Evolutionary conservation across 176 grass and related monocot genomes (phyloP).

Genomic region (Rhynchospora pubera): DNA sequence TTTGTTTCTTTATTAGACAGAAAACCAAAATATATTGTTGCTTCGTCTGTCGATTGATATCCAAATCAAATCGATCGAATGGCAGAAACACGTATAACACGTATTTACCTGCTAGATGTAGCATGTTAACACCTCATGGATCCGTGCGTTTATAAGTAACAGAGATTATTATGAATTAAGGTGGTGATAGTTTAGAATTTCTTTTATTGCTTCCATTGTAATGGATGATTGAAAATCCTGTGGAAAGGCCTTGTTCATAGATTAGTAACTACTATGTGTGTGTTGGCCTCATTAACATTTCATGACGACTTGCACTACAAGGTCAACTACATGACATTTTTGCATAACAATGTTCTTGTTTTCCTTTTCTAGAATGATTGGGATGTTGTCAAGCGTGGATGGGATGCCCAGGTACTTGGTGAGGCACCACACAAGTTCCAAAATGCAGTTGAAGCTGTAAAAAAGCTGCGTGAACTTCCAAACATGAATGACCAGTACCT

Average conservation of each 20-base stretch:
- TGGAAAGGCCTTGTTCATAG: neutral
- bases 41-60: too few species aligned
- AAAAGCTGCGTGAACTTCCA: slow-evolving; percentile 61
- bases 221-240: neutral
- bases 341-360: neutral
- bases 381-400: slow-evolving; percentile 89
- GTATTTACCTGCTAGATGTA: too few species aligned
- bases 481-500: slow-evolving; percentile 81
- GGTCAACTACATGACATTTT: neutral
- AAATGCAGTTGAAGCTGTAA: slow-evolving; percentile 84
- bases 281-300: neutral
- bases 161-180: neutral
- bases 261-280: neutral
- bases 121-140: too few species aligned
- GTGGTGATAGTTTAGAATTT: neutral
- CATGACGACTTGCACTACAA: neutral
- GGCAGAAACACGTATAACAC: too few species aligned
- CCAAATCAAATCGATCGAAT: too few species aligned
- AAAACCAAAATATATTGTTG: too few species aligned
- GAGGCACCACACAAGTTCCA: slow-evolving; percentile 87
- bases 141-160: too few species aligned
- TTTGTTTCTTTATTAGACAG: too few species aligned
- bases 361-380: slow-evolving; percentile 73
- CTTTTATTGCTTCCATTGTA: neutral
- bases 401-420: slow-evolving; percentile 97